Base-by-base conservation (phyloP, 129 eudicot species). In the Solidago caesia region DNA sequence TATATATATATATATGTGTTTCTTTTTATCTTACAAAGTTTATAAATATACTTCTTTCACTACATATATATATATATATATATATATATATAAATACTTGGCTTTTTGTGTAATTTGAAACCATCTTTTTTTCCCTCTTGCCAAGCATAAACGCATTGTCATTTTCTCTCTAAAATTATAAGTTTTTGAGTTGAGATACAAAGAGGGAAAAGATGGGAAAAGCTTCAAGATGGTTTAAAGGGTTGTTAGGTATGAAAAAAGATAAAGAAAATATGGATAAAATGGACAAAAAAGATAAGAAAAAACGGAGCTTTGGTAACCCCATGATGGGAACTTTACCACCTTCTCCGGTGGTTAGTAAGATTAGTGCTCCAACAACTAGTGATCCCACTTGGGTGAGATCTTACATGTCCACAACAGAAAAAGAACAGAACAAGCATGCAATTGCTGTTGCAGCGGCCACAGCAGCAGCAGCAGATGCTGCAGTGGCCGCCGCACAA, bases 371-470 rank as follows among this genome's bases (percentile, higher is more conserved):
- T 21, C 21, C 21, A 21, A 67, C 49, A 10, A 67, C 49, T 8
- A 64, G 39, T 9, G 88, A 82, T 33, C 58, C 82, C 15, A 66
- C 51, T 70, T 84, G 96, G 97, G 15, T 81, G 74, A 84, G 85
- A 72, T 79, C 89, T 71, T 87, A 82, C 76, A 77, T 80, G 67
- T 72, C 80, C 21, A 84, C 83, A 59, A 43, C 87, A 2, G 93
- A 84, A 73, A 75, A 89, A 33, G 91, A 89, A 49, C 90, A 86
- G 80, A 90, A 72, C 74, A 88, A 86, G 67, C 96, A 90, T 69
- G 98, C 98, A 21, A 90, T 93, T 75, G 98, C 92, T 48, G 98
- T 93, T 51, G 98, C 98, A 4, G 96, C 96, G 0, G 97, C 98
- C 66, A 88, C 98, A 2, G 96, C 98, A 0, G 96, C 90, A 0